Evolutionary conservation across 2,329 filamentous ascomycete species (phyloP).

Genomic region (Colletotrichum sp.): DNA sequence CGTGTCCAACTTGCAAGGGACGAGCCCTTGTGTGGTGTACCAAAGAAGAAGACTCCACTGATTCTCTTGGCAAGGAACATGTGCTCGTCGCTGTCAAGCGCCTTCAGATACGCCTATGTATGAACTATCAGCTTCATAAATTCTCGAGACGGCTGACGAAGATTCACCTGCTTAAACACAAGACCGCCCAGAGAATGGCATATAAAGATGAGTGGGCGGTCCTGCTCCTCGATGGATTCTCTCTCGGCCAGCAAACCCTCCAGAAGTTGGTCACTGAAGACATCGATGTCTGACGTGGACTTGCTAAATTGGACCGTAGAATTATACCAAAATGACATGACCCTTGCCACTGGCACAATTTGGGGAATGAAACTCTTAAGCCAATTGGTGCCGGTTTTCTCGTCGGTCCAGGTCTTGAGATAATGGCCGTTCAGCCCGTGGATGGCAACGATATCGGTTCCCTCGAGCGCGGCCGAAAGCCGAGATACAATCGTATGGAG

Average conservation of each 20-base stretch:
- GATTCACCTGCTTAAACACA: background rate
- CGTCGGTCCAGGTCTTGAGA: background rate
- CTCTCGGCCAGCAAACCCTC: background rate
- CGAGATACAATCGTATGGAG: background rate
- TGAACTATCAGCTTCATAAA: background rate
- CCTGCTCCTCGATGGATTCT: background rate
- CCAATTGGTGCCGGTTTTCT: background rate
- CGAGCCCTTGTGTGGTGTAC: slow-evolving; percentile 7
- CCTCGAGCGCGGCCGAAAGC: background rate
- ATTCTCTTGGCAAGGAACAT: background rate
- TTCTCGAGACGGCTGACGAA: too few species aligned
- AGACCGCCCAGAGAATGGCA: background rate
- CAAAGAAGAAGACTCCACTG: slow-evolving; percentile 26
- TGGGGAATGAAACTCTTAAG: background rate
- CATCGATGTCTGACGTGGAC: background rate
- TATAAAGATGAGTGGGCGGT: background rate
- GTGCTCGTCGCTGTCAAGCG: background rate
- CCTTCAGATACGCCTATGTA: background rate
- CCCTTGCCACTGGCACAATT: background rate
- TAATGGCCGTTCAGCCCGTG: background rate
- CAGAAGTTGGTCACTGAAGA: background rate
- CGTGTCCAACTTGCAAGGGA: background rate
- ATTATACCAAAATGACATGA: background rate
- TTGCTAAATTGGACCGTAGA: slow-evolving; percentile 4
- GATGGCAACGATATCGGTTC: background rate